These are phyloP conservation scores for Daldinia vernicosa DNA, from an alignment of 495 filamentous ascomycete genomes.

Conservation along the genomic window DNA sequence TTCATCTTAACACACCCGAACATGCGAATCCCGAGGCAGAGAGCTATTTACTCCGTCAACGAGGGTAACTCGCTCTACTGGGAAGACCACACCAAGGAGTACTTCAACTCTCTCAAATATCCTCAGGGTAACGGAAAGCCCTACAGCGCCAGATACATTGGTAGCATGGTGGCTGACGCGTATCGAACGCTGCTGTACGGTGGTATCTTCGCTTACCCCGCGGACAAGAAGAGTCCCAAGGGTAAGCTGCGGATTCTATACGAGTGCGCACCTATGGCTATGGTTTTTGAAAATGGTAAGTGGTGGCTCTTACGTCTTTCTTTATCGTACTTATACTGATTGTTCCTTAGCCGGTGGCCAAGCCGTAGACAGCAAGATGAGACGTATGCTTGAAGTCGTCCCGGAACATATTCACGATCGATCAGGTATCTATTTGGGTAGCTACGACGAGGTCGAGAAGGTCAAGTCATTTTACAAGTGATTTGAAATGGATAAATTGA, in stretches of 20 bases:
- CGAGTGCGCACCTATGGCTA: slow-evolving; percentile 98
- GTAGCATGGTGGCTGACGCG: slow-evolving; percentile 97
- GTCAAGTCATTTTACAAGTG: slow-evolving; percentile 72
- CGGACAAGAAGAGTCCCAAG: slow-evolving; percentile 97
- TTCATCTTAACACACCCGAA: slow-evolving; percentile 98
- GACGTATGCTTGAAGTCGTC: slow-evolving; percentile 86
- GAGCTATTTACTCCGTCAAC: slow-evolving; percentile 96
- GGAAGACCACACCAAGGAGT: slow-evolving; percentile 86
- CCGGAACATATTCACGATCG: slow-evolving; percentile 96
- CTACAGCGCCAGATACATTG: slow-evolving; percentile 94
- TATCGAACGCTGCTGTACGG: slow-evolving; percentile 96
- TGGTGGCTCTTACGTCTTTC: slow-evolving; percentile 13
- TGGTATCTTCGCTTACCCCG: slow-evolving; percentile 96
- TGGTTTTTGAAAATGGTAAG: slow-evolving; percentile 97
- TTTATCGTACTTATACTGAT: slow-evolving; percentile 23
- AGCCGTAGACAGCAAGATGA: slow-evolving; percentile 87
- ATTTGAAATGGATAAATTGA: slow-evolving; percentile 7
- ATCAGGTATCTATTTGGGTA: slow-evolving; percentile 95
- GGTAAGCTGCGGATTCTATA: slow-evolving; percentile 97
- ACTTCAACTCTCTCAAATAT: slow-evolving; percentile 88
- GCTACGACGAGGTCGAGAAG: slow-evolving; percentile 93
- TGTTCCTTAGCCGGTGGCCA: slow-evolving; percentile 77
- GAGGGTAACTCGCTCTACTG: slow-evolving; percentile 97
- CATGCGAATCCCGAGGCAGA: slow-evolving; percentile 82
- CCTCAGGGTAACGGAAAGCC: slow-evolving; percentile 78